phyloP scores from a whole-genome alignment of 2,329 filamentous ascomycete species.

The Xylaria sp. region DNA sequence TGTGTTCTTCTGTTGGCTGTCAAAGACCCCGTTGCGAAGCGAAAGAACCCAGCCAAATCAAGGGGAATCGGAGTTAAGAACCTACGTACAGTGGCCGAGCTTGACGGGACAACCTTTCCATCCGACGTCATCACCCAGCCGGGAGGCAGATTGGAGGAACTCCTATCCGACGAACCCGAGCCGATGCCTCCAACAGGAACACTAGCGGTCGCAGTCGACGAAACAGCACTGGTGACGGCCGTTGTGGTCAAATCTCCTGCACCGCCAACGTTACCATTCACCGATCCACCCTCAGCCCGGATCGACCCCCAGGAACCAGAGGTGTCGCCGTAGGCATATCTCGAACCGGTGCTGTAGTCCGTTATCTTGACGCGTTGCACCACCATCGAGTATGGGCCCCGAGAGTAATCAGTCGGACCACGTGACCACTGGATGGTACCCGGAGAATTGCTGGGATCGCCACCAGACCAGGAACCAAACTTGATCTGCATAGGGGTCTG shows the following conservation, averaged over 20 bases:
- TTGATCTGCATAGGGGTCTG: slow-evolving; percentile 96
- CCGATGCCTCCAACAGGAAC: slow-evolving; percentile 75
- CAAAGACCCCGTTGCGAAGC: slow-evolving; percentile 10
- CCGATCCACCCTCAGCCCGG: slow-evolving; percentile 73
- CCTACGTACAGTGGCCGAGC: slow-evolving; percentile 63
- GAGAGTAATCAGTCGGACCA: slow-evolving; percentile 80
- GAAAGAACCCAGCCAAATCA: slow-evolving; percentile 31
- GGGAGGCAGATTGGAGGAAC: slow-evolving; percentile 65
- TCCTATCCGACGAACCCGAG: slow-evolving; percentile 56
- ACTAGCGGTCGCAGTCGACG: slow-evolving; percentile 64
- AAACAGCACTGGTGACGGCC: slow-evolving; percentile 66
- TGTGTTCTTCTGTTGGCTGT: slow-evolving; percentile 7
- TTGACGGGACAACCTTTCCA: slow-evolving; percentile 79
- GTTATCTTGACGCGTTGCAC: slow-evolving; percentile 77
- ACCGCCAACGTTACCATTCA: slow-evolving; percentile 71
- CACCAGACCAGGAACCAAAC: slow-evolving; percentile 90
- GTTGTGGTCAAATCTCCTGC: slow-evolving; percentile 58
- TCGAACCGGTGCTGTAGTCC: slow-evolving; percentile 90
- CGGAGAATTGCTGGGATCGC: slow-evolving; percentile 76
- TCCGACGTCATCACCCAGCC: slow-evolving; percentile 81
- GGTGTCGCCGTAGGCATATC: slow-evolving; percentile 81
- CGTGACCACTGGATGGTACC: slow-evolving; percentile 92
- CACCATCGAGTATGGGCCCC: slow-evolving; percentile 85
- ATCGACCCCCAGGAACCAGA: slow-evolving; percentile 85
- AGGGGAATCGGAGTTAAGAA: slow-evolving; percentile 22